Evolutionary conservation across 768 basidiomycete genomes (phyloP).

Genomic region (Kwoniella bestiolae): DNA sequence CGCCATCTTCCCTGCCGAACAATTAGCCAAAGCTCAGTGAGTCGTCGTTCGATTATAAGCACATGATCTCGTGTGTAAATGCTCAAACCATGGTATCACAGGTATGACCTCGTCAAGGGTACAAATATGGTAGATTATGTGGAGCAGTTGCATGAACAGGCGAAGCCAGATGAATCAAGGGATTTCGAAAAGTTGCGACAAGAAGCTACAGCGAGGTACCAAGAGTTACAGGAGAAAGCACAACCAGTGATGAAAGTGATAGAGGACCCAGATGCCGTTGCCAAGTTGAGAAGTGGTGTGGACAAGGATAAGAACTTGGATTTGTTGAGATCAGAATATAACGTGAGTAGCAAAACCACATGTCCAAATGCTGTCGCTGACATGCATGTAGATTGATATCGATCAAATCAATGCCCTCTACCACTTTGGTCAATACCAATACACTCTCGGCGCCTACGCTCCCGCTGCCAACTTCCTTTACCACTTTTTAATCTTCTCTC

Average conservation of each 20-base stretch:
- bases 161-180: slow-evolving; percentile 59
- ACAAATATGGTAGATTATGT: slow-evolving; percentile 99
- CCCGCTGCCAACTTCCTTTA: slow-evolving; percentile 97
- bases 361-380: slow-evolving; percentile 8
- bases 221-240: slow-evolving; percentile 84
- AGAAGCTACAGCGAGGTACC: slow-evolving; percentile 79
- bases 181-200: slow-evolving; percentile 84
- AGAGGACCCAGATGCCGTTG: slow-evolving; percentile 93
- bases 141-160: slow-evolving; percentile 74
- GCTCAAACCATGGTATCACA: slow-evolving; percentile 3
- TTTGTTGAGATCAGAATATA: slow-evolving; percentile 90
- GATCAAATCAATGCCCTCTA: slow-evolving; percentile 96
- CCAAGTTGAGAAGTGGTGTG: slow-evolving; percentile 74
- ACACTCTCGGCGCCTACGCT: slow-evolving; percentile 96
- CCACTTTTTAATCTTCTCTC: slow-evolving; percentile 97
- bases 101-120: slow-evolving; percentile 91
- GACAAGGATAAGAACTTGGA: slow-evolving; percentile 97
- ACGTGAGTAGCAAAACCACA: slow-evolving; percentile 62
- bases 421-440: slow-evolving; percentile 98
- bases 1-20: slow-evolving; percentile 70
- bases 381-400: slow-evolving; percentile 72
- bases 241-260: slow-evolving; percentile 93
- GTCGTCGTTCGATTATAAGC: slow-evolving; percentile 13
- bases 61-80: neutral
- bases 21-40: slow-evolving; percentile 80